phyloP scores from a whole-genome alignment of 169 alveolate genomes.

The Eimeria brunetti region DNA sequence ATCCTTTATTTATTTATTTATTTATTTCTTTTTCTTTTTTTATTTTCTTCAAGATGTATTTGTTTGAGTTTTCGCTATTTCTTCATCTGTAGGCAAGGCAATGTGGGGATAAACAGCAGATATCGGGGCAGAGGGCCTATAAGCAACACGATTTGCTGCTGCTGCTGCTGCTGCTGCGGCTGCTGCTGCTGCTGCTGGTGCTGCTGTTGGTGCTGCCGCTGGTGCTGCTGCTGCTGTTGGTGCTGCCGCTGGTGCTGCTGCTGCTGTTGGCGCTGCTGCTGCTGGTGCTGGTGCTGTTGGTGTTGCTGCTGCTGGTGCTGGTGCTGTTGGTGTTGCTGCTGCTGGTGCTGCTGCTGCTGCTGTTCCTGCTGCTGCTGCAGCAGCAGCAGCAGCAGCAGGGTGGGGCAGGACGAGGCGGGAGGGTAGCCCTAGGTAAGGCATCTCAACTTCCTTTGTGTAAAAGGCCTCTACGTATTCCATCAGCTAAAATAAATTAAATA shows the following conservation, averaged over 20 bases:
- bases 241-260: too few species aligned
- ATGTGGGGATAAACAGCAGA: neutral
- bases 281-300: too few species aligned
- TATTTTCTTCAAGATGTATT: too few species aligned
- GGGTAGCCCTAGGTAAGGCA: neutral
- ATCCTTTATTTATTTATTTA: too few species aligned
- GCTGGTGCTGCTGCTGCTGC: neutral
- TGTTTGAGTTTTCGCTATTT: too few species aligned
- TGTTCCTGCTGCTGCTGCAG: neutral
- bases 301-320: too few species aligned
- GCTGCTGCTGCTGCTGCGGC: neutral
- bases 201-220: neutral
- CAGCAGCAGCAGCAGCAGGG: too few species aligned
- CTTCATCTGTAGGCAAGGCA: conserved; percentile 1
- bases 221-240: too few species aligned
- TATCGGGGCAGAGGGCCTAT: neutral
- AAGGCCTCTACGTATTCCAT: neutral
- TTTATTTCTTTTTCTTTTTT: too few species aligned
- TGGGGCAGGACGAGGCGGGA: neutral
- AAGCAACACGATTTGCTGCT: neutral
- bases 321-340: neutral
- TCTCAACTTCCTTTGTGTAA: neutral
- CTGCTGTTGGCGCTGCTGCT: neutral
- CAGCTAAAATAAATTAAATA: neutral
- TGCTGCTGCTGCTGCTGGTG: neutral